Evolutionary conservation across 164 flowering plant genomes (phyloP), one percentile per base, ranked within the genome.

Genomic region (Tinospora cordifolia): DNA sequence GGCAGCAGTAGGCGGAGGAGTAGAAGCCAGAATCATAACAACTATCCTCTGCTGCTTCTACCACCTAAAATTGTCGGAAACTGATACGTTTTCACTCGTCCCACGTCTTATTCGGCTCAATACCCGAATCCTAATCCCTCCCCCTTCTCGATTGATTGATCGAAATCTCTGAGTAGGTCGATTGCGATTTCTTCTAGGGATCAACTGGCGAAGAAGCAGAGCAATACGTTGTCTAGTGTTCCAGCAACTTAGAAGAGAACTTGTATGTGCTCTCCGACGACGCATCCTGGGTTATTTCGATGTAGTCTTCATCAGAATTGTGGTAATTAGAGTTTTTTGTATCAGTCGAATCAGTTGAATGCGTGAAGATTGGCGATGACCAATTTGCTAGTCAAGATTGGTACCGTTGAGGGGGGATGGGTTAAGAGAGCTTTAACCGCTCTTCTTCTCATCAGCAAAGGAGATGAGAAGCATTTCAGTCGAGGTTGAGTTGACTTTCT

Each of bases 251-350:
- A n/a, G n/a, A n/a, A n/a, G n/a, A n/a, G n/a, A n/a, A n/a, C n/a
- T n/a, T n/a, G n/a, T n/a, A n/a, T n/a, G 90, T 91, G 97, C 65
- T 89, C 93, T 1, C 97, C 95, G 0, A 87, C 97, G n/a, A 85
- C 75, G 21, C 95, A 91, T 65, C 97, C 95, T 0, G 97, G 97
- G 44, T 91, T 95, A 24, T 91, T 89, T 75, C 83, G 97, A 11
- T 91, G 97, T 71, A 86, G 93, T 59, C 77, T 89, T 19, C 97
- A 91, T 77, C 87, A 86, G 76, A 74, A 69, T 25, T 21, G 63
- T 54, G 60, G 46, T 62, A 62, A 41, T 11, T 65, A 65, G 46
- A 2, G 69, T 8, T 74, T 63, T 14, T 73, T 86, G 69, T 81
- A 78, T 73, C 76, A 84, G 46, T 71, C 87, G 36, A 87, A 84